Conservation (phyloP, 176 grass and related monocot genomes). For the Poa pratensis region DNA sequence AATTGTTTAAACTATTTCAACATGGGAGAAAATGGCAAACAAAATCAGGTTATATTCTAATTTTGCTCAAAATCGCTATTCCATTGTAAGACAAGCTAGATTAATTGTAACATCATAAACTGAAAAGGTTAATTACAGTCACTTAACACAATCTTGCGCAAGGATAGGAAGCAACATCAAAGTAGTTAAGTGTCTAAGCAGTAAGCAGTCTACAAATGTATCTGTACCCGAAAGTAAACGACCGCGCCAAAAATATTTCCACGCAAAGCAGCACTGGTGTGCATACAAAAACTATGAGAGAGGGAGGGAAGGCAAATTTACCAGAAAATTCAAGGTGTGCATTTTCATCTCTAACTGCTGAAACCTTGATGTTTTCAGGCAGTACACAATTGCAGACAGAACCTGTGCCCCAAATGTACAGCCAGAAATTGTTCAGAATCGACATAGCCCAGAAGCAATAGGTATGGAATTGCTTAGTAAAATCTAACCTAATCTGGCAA, state of each 20-base stretch:
- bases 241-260: not conserved
- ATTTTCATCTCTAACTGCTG: constrained; percentile 62
- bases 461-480: not conserved
- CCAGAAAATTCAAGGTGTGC: constrained; percentile 59
- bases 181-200: not conserved
- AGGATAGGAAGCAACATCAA: constrained; percentile 3
- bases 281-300: not conserved
- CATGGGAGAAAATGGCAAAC: not conserved
- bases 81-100: not conserved
- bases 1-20: not conserved
- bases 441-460: not conserved
- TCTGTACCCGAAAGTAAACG: not conserved
- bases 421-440: constrained; percentile 19
- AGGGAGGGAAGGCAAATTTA: constrained; percentile 27
- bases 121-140: not conserved
- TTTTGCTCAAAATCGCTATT: not conserved
- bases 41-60: not conserved
- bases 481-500: constrained; percentile 79
- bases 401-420: constrained; percentile 52
- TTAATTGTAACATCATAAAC: not conserved
- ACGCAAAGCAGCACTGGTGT: not conserved
- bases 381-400: constrained; percentile 87
- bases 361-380: constrained; percentile 78
- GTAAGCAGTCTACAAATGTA: constrained; percentile 4
- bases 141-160: not conserved